These are phyloP conservation scores for Jimgerdemannia lactiflua DNA, from an alignment of 192 early-diverging fungal genomes.

Conservation along the genomic window DNA sequence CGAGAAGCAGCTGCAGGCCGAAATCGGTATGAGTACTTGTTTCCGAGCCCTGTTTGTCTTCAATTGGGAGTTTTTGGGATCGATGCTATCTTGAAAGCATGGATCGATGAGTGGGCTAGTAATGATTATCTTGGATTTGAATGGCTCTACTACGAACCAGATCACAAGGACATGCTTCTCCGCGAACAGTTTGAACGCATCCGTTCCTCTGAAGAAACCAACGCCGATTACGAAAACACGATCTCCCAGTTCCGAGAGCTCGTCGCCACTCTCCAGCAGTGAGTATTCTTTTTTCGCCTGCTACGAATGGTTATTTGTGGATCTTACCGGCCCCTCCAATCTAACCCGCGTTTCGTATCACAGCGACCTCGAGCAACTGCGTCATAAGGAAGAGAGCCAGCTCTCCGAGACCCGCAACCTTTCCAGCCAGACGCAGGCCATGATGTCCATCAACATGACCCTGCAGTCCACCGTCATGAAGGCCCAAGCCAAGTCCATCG, in stretches of 20 bases:
- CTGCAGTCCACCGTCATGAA: constrained; percentile 79
- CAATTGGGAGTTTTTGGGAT: background rate
- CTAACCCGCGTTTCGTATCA: background rate
- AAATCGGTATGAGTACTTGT: constrained; percentile 53
- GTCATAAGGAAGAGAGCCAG: constrained; percentile 64
- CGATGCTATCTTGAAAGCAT: no score
- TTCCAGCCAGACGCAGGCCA: constrained; percentile 73
- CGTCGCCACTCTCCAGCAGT: constrained; percentile 71
- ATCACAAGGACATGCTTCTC: constrained; percentile 68
- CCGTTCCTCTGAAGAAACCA: constrained; percentile 69
- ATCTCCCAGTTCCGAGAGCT: constrained; percentile 86
- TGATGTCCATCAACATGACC: constrained; percentile 77
- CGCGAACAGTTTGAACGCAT: constrained; percentile 57
- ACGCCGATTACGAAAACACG: constrained; percentile 85
- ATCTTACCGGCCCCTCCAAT: background rate
- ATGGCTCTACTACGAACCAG: constrained; percentile 18
- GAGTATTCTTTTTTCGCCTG: background rate
- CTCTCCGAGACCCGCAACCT: constrained; percentile 49
- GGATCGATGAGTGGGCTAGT: no score
- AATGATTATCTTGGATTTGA: background rate
- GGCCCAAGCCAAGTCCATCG: constrained; percentile 85
- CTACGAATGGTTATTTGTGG: background rate
- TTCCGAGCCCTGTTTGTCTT: background rate
- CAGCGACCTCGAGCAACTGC: constrained; percentile 68
- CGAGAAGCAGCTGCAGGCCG: constrained; percentile 80